phyloP scores from a whole-genome alignment of 768 basidiomycete species.

The Boletellus ananas region DNA sequence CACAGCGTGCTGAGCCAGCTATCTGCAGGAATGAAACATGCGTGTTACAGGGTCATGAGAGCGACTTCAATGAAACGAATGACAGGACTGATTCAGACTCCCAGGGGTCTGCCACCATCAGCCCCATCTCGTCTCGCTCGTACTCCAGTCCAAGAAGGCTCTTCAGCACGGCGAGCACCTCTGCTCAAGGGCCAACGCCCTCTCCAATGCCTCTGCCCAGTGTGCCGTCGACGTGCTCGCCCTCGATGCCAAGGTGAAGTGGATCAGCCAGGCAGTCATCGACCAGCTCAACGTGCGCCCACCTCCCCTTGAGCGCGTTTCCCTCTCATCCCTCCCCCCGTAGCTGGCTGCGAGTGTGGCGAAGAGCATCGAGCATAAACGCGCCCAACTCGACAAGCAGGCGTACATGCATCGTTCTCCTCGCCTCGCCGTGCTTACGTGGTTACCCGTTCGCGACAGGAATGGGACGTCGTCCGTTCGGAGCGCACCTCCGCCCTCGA shows the following conservation, averaged over 20 bases:
- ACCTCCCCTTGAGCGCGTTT: no score
- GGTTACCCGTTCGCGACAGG: slow-evolving; percentile 37
- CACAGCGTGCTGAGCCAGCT: no score
- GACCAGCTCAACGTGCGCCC: slow-evolving; percentile 69
- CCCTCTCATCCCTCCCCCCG: neutral
- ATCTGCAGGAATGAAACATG: no score
- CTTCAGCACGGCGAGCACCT: slow-evolving; percentile 74
- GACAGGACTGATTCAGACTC: no score
- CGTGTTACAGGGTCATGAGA: no score
- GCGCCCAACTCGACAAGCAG: slow-evolving; percentile 53
- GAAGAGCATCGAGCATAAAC: slow-evolving; percentile 71
- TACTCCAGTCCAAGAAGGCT: slow-evolving; percentile 79
- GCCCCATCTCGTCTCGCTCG: slow-evolving; percentile 69
- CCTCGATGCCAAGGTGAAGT: slow-evolving; percentile 69
- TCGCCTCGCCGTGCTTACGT: neutral
- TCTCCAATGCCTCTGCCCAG: slow-evolving; percentile 65
- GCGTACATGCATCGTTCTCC: slow-evolving; percentile 39
- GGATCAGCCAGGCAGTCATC: slow-evolving; percentile 69
- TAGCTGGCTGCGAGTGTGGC: slow-evolving; percentile 73
- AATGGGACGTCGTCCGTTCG: slow-evolving; percentile 65
- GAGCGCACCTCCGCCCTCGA: slow-evolving; percentile 65
- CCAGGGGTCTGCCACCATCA: no score
- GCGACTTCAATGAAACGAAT: no score
- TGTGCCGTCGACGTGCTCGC: slow-evolving; percentile 68
- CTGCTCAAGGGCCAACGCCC: slow-evolving; percentile 60